Conservation (phyloP, 352 stramenopile genomes). For the Pythium brassicae region DNA sequence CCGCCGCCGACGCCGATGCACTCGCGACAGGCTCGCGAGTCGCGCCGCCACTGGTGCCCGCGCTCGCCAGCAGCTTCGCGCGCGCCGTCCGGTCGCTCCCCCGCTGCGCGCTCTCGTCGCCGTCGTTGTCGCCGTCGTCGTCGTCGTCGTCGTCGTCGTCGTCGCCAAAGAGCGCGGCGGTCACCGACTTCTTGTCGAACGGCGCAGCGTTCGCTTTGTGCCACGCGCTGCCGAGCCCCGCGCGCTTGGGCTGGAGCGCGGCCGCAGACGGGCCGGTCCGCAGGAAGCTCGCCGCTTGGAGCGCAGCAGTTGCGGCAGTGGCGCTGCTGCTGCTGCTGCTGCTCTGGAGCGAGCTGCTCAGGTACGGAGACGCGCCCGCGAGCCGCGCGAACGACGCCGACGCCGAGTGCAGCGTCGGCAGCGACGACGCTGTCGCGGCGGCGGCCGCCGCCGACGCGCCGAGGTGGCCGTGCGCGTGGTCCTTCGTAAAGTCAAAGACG, state of each 20-base stretch:
- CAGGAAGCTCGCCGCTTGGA: constrained; percentile 11
- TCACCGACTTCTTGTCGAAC: constrained; percentile 43
- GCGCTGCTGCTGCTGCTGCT: constrained; percentile 13
- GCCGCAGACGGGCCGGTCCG: constrained; percentile 9
- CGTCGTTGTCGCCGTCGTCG: constrained; percentile 16
- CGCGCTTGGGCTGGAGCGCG: constrained; percentile 10
- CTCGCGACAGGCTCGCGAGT: constrained; percentile 2
- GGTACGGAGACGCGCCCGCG: constrained; percentile 4
- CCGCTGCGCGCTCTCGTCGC: background rate
- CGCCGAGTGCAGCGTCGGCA: constrained; percentile 3
- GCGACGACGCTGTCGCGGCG: background rate
- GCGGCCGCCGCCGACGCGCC: background rate
- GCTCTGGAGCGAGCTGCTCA: constrained; percentile 14
- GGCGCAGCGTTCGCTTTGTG: constrained; percentile 14
- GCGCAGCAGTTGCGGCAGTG: constrained; percentile 5
- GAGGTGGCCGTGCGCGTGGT: background rate
- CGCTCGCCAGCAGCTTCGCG: constrained; percentile 21
- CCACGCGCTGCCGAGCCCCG: constrained; percentile 10
- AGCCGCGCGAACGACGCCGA: constrained; percentile 3
- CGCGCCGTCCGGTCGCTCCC: constrained; percentile 24
- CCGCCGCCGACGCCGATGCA: constrained; percentile 18
- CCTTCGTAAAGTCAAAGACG: constrained; percentile 39
- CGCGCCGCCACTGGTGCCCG: constrained; percentile 8
- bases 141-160: constrained; percentile 28
- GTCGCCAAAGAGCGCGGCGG: constrained; percentile 44